Percentiles rank a stretch among this genome's conserved stretches.
These are phyloP conservation scores for Metschnikowia gruessii DNA, from an alignment of 805 yeast species.

Conservation along the genomic window DNA sequence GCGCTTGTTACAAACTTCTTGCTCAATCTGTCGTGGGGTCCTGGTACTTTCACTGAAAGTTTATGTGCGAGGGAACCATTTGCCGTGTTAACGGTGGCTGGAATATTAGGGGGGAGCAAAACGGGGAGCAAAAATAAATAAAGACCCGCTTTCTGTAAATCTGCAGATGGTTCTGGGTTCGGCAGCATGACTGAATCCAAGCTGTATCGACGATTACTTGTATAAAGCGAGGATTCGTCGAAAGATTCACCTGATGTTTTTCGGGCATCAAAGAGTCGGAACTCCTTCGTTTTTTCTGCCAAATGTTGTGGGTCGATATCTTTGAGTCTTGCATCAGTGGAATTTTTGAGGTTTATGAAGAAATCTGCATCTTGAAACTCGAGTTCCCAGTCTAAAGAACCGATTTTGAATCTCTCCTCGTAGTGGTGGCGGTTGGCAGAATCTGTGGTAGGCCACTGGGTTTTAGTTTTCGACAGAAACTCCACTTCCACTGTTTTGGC, in stretches of 20 bases:
- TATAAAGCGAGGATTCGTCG: background rate
- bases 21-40: conserved; percentile 33
- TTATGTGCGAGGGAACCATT: conserved; percentile 48
- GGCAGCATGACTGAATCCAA: conserved; percentile 1
- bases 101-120: conserved; percentile 56
- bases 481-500: conserved; percentile 40
- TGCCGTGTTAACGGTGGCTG: conserved; percentile 56
- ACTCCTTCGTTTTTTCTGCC: conserved; percentile 38
- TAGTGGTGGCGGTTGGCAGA: conserved; percentile 43
- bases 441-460: conserved; percentile 55
- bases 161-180: conserved; percentile 3
- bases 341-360: conserved; percentile 39
- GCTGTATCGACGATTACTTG: conserved; percentile 2
- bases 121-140: conserved; percentile 67
- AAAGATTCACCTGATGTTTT: conserved; percentile 6
- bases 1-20: conserved; percentile 35
- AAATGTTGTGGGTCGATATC: conserved; percentile 44
- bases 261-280: conserved; percentile 15
- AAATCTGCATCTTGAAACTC: conserved; percentile 43
- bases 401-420: conserved; percentile 49
- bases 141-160: conserved; percentile 53
- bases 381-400: conserved; percentile 44
- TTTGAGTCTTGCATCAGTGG: conserved; percentile 43
- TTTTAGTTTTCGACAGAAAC: conserved; percentile 42
- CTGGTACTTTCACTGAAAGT: conserved; percentile 40